Conservation (phyloP, 805 yeast genomes). For the Wickerhamomyces pijperi region DNA sequence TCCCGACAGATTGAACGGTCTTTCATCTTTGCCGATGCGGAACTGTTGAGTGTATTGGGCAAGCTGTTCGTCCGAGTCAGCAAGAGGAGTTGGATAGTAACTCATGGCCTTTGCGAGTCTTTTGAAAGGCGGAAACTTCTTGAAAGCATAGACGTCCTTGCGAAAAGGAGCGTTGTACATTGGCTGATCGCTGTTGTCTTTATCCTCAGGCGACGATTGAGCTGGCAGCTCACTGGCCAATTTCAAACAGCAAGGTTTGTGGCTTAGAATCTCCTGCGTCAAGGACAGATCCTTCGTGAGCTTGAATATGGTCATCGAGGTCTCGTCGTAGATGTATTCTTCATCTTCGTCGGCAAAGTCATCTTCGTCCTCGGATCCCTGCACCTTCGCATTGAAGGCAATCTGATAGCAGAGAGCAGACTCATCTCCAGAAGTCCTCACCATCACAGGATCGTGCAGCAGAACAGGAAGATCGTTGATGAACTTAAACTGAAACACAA, state of each 20-base stretch:
- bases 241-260: neutral
- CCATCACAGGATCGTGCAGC: slow-evolving; percentile 24
- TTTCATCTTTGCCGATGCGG: slow-evolving; percentile 1
- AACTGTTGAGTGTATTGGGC: slow-evolving; percentile 10
- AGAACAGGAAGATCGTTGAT: slow-evolving; percentile 25
- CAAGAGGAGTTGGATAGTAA: slow-evolving; percentile 5
- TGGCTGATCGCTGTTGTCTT: neutral
- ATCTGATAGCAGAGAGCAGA: slow-evolving; percentile 1
- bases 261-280: neutral
- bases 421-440: slow-evolving; percentile 1
- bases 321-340: slow-evolving; percentile 2
- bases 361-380: neutral
- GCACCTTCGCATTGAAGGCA: slow-evolving; percentile 1
- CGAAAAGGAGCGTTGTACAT: neutral
- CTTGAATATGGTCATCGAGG: slow-evolving; percentile 2
- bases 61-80: slow-evolving; percentile 1
- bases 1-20: slow-evolving; percentile 11
- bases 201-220: neutral
- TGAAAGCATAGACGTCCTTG: too few relatives aligned
- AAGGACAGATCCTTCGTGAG: slow-evolving; percentile 5
- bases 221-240: too few relatives aligned
- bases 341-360: slow-evolving; percentile 1
- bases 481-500: slow-evolving; percentile 25
- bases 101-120: neutral
- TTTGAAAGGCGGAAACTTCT: neutral